Conservation (phyloP, 208 protist genomes). For the Chromosphaera perkinsii region DNA sequence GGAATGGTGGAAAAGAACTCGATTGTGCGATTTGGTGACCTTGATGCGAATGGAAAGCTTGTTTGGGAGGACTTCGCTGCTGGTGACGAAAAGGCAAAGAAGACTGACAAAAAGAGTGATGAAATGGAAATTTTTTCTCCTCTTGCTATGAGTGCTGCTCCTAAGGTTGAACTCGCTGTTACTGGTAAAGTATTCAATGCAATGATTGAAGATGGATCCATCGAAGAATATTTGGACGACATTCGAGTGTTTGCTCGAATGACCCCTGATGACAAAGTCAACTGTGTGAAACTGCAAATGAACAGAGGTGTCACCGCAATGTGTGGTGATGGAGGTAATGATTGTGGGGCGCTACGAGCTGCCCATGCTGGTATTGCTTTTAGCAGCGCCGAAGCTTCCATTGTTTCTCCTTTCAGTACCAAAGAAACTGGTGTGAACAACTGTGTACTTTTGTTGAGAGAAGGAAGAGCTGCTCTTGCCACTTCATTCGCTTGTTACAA, state of each 20-base stretch:
- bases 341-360: constrained; percentile 12
- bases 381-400: constrained; percentile 12
- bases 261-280: constrained; percentile 65
- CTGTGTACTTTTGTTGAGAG: not conserved
- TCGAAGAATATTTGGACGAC: not conserved
- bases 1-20: too few species aligned
- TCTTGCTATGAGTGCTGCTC: too few species aligned
- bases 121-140: too few species aligned
- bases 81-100: too few species aligned
- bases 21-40: not conserved
- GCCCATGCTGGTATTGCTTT: constrained; percentile 18
- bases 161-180: constrained; percentile 23
- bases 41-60: not conserved
- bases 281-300: constrained; percentile 18
- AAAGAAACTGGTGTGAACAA: not conserved
- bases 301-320: constrained; percentile 6
- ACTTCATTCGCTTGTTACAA: constrained; percentile 23
- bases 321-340: constrained; percentile 19
- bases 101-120: too few species aligned
- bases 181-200: constrained; percentile 29
- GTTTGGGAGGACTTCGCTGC: too few species aligned
- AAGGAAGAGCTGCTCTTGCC: constrained; percentile 5
- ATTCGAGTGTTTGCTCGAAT: constrained; percentile 63
- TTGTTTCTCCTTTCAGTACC: constrained; percentile 22
- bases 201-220: not conserved